phyloP scores from a whole-genome alignment of 2,329 filamentous ascomycete genomes.

The Fusarium staphyleae region DNA sequence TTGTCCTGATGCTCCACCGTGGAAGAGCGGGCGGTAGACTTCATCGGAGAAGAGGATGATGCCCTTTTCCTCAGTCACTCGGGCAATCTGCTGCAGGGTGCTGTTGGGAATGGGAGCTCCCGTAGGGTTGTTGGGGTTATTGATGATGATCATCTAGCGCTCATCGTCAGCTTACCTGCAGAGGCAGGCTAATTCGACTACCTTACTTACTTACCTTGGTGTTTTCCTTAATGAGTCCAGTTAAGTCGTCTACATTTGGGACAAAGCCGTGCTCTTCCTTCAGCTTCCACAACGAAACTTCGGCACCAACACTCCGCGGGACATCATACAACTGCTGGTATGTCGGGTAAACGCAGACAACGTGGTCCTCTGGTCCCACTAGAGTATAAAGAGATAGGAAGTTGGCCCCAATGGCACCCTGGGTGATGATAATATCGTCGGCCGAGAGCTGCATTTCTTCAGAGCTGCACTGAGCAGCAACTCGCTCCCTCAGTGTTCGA shows the following conservation, averaged over 20 bases:
- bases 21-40: slow-evolving; percentile 85
- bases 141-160: slow-evolving; percentile 56
- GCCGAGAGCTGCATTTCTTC: slow-evolving; percentile 54
- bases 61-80: slow-evolving; percentile 66
- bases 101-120: slow-evolving; percentile 71
- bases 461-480: slow-evolving; percentile 70
- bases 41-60: slow-evolving; percentile 79
- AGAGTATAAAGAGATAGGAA: slow-evolving; percentile 79
- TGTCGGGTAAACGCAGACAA: slow-evolving; percentile 85
- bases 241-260: slow-evolving; percentile 71
- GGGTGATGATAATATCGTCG: slow-evolving; percentile 77
- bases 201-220: slow-evolving; percentile 75
- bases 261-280: slow-evolving; percentile 69
- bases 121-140: slow-evolving; percentile 85
- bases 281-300: slow-evolving; percentile 79
- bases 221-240: slow-evolving; percentile 68
- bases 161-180: slow-evolving; percentile 11
- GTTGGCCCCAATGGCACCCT: slow-evolving; percentile 86
- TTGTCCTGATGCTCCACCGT: slow-evolving; percentile 62
- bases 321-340: slow-evolving; percentile 86
- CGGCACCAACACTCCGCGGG: slow-evolving; percentile 75
- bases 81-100: slow-evolving; percentile 67
- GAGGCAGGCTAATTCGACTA: background rate
- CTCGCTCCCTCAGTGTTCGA: slow-evolving; percentile 65
- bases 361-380: slow-evolving; percentile 77